Base-by-base conservation (phyloP, 2,329 filamentous ascomycete species). In the Ophioceras dolichostomum region DNA sequence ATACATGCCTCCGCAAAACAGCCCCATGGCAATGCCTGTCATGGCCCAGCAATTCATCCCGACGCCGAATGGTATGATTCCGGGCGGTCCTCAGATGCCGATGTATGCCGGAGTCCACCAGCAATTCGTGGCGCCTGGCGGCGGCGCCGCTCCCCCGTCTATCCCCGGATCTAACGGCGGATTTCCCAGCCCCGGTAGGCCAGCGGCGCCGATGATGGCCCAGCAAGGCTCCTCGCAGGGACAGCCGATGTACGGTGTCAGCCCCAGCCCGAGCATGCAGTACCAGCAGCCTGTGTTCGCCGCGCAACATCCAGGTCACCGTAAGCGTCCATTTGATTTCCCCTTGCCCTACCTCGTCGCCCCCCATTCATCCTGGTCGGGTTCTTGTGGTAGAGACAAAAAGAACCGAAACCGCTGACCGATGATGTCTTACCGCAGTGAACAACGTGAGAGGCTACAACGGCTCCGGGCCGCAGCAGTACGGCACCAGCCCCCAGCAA, bases 141-240 rank as follows among this genome's bases (percentile, higher is more conserved):
- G 63, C 29, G 69, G 66, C 2, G 41, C 37, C 4, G 34, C 41
- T 4, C 68, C 68, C 14, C 73, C 70, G 20, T 58, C 63, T 8
- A 70, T 76, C 38, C 75, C 80, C 16, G 83, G 74, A 31, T 68
- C 74, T 7, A 37, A 27, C 10, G 83, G 79, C 48, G 85, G 86
- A 13, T 94, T 84, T 52, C 83, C 86, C n/a, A 95, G 89, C 54
- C 89, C 89, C 1, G 79, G 85, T 39, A 76, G 87, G 34, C 78
- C 79, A 2, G 42, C 42, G 16, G 85, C 91, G 10, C 80, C 85
- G 2, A 86, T 93, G 79, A 96, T 96, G 89, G 83, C 80, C 50
- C 88, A 88, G 47, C 86, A 94, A 61, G 85, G 85, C 39, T 95
- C 88, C 20, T 89, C 95, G 52, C 88, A 94, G 56, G 87, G 88